A percentile compares a stretch with the other conserved stretches of the same genome.
These are phyloP conservation scores for Galerina sulciceps DNA, from an alignment of 768 basidiomycete species.

Conservation along the genomic window DNA sequence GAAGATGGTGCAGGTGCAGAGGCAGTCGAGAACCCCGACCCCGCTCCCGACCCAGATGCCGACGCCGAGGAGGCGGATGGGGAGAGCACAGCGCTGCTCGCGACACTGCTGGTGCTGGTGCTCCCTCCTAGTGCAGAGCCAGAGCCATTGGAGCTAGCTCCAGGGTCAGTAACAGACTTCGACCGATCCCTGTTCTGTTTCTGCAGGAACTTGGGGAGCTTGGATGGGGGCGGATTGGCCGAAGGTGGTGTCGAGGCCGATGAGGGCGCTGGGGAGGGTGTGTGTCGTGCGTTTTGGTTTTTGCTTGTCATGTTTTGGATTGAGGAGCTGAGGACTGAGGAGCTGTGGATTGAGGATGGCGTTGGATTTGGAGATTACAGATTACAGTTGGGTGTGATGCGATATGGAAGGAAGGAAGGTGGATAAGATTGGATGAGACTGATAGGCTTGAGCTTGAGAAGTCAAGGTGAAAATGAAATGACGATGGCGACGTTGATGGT, in stretches of 20 bases:
- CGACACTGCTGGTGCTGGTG: constrained; percentile 43
- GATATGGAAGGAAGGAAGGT: no score
- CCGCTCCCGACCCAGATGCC: no score
- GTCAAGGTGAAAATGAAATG: constrained; percentile 1
- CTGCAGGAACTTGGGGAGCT: constrained; percentile 71
- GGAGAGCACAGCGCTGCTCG: constrained; percentile 29
- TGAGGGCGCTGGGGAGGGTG: constrained; percentile 25
- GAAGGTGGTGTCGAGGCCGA: constrained; percentile 32
- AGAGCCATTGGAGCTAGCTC: constrained; percentile 17
- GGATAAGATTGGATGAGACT: no score
- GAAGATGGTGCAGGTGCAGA: constrained; percentile 24
- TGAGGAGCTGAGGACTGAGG: no score
- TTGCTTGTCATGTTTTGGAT: constrained; percentile 51
- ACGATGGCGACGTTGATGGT: no score
- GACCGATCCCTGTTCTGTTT: constrained; percentile 65
- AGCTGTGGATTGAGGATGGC: no score
- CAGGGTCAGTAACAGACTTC: constrained; percentile 49
- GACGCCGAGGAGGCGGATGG: no score
- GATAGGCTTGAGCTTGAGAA: background rate
- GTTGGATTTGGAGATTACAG: no score
- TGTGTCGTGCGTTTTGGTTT: constrained; percentile 46
- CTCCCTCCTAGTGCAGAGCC: no score
- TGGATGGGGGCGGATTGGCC: constrained; percentile 45
- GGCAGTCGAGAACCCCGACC: background rate
- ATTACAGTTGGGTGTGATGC: no score